A percentile compares a stretch with the other conserved stretches of the same genome.
Conservation (phyloP, 352 stramenopile genomes). For the Globisporangium alternatum region DNA sequence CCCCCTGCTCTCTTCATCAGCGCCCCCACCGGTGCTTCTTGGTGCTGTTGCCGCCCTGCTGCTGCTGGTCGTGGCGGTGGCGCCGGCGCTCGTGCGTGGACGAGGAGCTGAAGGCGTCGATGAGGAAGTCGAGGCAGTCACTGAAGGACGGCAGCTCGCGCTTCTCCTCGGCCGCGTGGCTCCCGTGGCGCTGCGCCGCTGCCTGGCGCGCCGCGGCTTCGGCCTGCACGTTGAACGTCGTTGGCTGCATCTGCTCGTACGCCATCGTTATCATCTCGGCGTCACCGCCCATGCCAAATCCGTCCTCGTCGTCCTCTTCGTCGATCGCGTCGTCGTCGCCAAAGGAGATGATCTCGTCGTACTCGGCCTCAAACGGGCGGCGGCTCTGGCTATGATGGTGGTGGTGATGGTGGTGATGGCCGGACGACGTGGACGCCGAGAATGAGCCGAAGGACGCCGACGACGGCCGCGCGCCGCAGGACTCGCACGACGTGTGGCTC, state of each 20-base stretch:
- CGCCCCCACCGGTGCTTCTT: conserved; percentile 8
- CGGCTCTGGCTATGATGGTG: not conserved
- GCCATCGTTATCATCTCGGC: not conserved
- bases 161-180: not conserved
- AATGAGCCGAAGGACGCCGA: not conserved
- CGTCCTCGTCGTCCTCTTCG: conserved; percentile 4
- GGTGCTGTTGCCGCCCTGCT: not conserved
- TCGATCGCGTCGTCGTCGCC: conserved; percentile 10
- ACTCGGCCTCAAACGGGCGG: not conserved
- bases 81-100: conserved; percentile 2
- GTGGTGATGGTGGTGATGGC: not conserved
- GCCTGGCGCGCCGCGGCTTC: conserved; percentile 4
- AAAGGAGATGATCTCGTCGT: conserved; percentile 15
- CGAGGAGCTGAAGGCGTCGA: conserved; percentile 13
- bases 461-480: conserved; percentile 1
- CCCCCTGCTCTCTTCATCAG: conserved; percentile 6
- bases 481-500: not conserved
- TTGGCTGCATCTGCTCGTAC: not conserved
- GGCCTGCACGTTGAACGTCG: conserved; percentile 7
- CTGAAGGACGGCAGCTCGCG: conserved; percentile 16
- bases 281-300: not conserved
- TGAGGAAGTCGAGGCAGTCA: conserved; percentile 18
- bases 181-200: not conserved
- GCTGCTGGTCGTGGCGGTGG: not conserved
- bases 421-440: not conserved